These are phyloP conservation scores for Pleurotus tuoliensis DNA, from an alignment of 768 basidiomycete species.

Conservation along the genomic window DNA sequence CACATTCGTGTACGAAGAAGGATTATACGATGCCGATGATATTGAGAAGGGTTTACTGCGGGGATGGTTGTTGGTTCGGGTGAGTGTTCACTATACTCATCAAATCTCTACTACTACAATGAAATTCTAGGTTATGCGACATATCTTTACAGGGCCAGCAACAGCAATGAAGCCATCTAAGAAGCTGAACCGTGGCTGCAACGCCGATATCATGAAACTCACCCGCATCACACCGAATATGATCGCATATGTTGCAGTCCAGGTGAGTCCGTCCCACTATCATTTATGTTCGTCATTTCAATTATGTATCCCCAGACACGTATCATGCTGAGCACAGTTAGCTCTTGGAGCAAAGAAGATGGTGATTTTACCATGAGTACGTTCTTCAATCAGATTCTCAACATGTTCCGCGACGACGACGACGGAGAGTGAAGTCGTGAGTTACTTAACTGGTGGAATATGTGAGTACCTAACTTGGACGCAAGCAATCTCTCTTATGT, in stretches of 20 bases:
- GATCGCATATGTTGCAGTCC: slow-evolving; percentile 27
- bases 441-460: slow-evolving; percentile 8
- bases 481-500: neutral
- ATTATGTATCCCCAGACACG: slow-evolving; percentile 12
- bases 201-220: slow-evolving; percentile 11
- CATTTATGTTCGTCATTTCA: neutral
- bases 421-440: neutral
- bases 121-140: slow-evolving; percentile 3
- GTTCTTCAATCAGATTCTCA: slow-evolving; percentile 17
- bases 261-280: slow-evolving; percentile 14
- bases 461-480: neutral
- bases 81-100: neutral
- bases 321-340: slow-evolving; percentile 16
- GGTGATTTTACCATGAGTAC: slow-evolving; percentile 16
- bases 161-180: neutral
- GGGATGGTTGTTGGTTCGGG: neutral
- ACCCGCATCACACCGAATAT: slow-evolving; percentile 19
- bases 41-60: slow-evolving; percentile 5
- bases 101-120: neutral
- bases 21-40: neutral
- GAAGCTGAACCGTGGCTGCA: neutral
- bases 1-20: slow-evolving; percentile 3
- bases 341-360: slow-evolving; percentile 13
- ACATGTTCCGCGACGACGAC: slow-evolving; percentile 14
- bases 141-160: slow-evolving; percentile 8